Evolutionary conservation across 148 eudicot species (phyloP).

Genomic region (Selenicereus undatus): DNA sequence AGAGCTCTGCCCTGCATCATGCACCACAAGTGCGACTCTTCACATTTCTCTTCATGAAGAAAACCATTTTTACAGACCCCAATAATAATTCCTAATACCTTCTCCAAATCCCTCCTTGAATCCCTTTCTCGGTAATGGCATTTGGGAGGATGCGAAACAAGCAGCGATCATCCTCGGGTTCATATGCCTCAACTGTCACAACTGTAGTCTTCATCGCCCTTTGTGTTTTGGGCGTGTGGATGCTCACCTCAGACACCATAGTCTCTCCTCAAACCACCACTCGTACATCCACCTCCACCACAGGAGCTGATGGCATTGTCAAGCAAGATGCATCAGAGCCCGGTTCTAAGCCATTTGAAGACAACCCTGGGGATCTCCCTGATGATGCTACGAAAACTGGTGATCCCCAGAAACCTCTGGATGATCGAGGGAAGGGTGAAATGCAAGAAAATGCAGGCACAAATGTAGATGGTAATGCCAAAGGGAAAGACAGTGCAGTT

Average conservation of each 20-base stretch:
- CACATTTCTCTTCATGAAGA: slow-evolving; percentile 4
- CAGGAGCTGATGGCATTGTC: slow-evolving; percentile 10
- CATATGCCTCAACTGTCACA: slow-evolving; percentile 26
- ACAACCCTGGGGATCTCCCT: slow-evolving; percentile 58
- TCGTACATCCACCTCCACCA: slow-evolving; percentile 22
- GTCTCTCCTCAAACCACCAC: slow-evolving; percentile 29
- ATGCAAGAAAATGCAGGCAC: slow-evolving; percentile 18
- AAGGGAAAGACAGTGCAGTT: slow-evolving; percentile 20
- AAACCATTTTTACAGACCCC: slow-evolving; percentile 1
- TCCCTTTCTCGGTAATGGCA: slow-evolving; percentile 25
- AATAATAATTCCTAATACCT: background rate
- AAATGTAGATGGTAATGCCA: slow-evolving; percentile 11
- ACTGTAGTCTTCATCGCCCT: slow-evolving; percentile 28
- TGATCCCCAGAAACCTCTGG: slow-evolving; percentile 22
- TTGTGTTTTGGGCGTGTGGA: slow-evolving; percentile 33
- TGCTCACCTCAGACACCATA: slow-evolving; percentile 28
- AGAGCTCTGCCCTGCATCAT: slow-evolving; percentile 13
- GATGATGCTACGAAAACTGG: slow-evolving; percentile 45
- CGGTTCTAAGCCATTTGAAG: slow-evolving; percentile 35
- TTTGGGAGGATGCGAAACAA: slow-evolving; percentile 30
- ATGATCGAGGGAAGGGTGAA: slow-evolving; percentile 16
- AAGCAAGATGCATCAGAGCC: slow-evolving; percentile 15
- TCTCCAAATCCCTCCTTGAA: slow-evolving; percentile 13
- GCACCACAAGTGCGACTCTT: slow-evolving; percentile 31
- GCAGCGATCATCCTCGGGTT: slow-evolving; percentile 26